Evolutionary conservation across 1,284 basidiomycete species (phyloP).

Genomic region (Pascua sp.): DNA sequence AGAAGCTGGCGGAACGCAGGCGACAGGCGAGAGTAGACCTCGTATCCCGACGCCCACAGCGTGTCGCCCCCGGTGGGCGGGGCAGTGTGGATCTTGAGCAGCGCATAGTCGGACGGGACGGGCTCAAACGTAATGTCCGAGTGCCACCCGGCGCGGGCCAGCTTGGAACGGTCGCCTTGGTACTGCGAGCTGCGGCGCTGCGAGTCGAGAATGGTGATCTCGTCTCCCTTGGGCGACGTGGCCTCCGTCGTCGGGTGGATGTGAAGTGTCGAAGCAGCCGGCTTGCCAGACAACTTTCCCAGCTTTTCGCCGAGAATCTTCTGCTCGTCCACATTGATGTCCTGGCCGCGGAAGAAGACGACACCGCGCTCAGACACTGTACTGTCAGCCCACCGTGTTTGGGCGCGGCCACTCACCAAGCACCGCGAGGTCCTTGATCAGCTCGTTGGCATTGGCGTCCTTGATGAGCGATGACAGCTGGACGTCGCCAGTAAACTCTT

Average conservation of each 20-base stretch:
- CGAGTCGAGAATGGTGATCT: slow-evolving; percentile 54
- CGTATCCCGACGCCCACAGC: slow-evolving; percentile 56
- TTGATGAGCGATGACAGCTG: too few species aligned
- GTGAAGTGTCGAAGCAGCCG: slow-evolving; percentile 57
- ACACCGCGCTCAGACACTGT: slow-evolving; percentile 63
- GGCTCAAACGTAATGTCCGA: slow-evolving; percentile 66
- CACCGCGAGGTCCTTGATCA: slow-evolving; percentile 27
- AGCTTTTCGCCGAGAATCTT: slow-evolving; percentile 53
- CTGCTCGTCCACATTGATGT: slow-evolving; percentile 53
- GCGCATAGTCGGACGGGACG: slow-evolving; percentile 62
- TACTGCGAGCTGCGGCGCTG: too few species aligned
- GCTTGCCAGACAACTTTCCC: slow-evolving; percentile 59
- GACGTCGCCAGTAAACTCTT: slow-evolving; percentile 21
- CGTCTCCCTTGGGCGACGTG: slow-evolving; percentile 51
- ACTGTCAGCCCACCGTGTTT: slow-evolving; percentile 6
- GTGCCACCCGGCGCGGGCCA: slow-evolving; percentile 8
- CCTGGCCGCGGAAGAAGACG: slow-evolving; percentile 63
- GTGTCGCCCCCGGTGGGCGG: slow-evolving; percentile 53
- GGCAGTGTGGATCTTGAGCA: slow-evolving; percentile 59
- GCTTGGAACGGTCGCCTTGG: too few species aligned
- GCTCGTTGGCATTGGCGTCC: slow-evolving; percentile 15
- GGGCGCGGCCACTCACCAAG: too few species aligned
- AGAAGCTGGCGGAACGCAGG: slow-evolving; percentile 57
- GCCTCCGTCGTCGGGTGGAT: slow-evolving; percentile 59
- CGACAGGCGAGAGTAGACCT: slow-evolving; percentile 62